A percentile compares a stretch with the other conserved stretches of the same genome.
Conservation (phyloP, 1,284 basidiomycete genomes). For the Ceratobasidium sp. region DNA sequence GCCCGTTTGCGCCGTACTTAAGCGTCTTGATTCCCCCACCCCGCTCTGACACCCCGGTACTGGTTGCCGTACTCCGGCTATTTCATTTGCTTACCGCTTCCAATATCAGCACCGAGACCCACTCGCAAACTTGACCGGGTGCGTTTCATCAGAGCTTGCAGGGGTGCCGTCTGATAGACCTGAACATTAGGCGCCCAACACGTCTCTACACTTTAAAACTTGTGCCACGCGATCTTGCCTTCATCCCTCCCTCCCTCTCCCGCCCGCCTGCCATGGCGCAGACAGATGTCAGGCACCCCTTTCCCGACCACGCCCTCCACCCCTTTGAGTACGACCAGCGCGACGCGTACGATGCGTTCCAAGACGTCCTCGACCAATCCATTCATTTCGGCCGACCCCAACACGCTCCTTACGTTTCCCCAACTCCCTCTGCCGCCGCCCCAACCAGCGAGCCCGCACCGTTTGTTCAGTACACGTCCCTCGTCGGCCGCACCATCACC, state of each 20-base stretch:
- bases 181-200: slow-evolving; percentile 11
- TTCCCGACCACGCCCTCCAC: too few species aligned
- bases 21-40: background rate
- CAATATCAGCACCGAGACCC: background rate
- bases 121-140: background rate
- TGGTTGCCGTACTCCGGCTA: background rate
- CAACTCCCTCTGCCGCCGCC: background rate
- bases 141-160: background rate
- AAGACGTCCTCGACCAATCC: slow-evolving; percentile 20
- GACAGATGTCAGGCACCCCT: slow-evolving; percentile 4
- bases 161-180: background rate
- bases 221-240: slow-evolving; percentile 3
- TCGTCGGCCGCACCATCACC: slow-evolving; percentile 31
- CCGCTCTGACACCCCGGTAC: too few species aligned
- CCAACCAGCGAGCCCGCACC: slow-evolving; percentile 9
- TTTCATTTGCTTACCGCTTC: background rate
- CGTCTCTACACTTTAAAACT: background rate
- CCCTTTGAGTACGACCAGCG: slow-evolving; percentile 16
- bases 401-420: slow-evolving; percentile 12
- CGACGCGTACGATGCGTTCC: background rate
- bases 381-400: slow-evolving; percentile 29
- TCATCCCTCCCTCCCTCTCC: background rate
- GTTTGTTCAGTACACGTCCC: slow-evolving; percentile 33
- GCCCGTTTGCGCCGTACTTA: background rate
- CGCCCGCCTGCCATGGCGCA: slow-evolving; percentile 24